These are phyloP conservation scores for Conoideocrella luteorostrata DNA, from an alignment of 2,329 filamentous ascomycete genomes.

Conservation along the genomic window DNA sequence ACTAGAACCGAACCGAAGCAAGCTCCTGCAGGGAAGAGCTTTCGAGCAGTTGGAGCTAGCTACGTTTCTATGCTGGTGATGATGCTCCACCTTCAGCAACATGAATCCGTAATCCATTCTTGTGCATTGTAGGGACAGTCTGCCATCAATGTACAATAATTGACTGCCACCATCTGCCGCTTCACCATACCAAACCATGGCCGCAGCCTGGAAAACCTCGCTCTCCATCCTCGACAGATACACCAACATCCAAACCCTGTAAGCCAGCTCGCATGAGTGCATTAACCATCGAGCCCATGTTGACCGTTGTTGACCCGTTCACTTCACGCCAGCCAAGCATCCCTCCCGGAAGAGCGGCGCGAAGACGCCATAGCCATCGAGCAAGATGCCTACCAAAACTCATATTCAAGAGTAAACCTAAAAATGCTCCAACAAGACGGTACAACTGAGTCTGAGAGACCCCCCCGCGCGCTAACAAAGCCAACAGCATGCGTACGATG, in stretches of 20 bases:
- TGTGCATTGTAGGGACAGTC: no score
- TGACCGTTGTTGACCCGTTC: no score
- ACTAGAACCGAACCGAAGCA: no score
- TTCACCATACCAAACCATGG: slow-evolving; percentile 8
- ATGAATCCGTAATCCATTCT: no score
- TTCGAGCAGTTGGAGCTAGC: no score
- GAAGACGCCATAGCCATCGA: slow-evolving; percentile 58
- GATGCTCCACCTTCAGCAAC: no score
- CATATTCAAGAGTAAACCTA: slow-evolving; percentile 47
- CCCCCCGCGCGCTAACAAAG: slow-evolving; percentile 14
- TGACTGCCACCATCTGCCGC: no score
- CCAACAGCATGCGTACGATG: neutral
- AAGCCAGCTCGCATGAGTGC: slow-evolving; percentile 6
- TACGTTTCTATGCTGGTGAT: no score
- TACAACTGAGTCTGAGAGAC: slow-evolving; percentile 49
- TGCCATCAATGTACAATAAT: no score
- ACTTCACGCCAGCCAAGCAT: slow-evolving; percentile 26
- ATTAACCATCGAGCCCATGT: neutral
- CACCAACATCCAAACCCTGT: slow-evolving; percentile 51
- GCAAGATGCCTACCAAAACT: slow-evolving; percentile 53
- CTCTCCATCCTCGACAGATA: slow-evolving; percentile 56
- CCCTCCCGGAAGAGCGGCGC: slow-evolving; percentile 22
- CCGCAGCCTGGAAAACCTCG: slow-evolving; percentile 34
- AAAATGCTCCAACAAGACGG: no score
- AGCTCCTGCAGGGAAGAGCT: no score